Base-by-base conservation (phyloP, 106 monocot species). In the Iris macrosiphon region DNA sequence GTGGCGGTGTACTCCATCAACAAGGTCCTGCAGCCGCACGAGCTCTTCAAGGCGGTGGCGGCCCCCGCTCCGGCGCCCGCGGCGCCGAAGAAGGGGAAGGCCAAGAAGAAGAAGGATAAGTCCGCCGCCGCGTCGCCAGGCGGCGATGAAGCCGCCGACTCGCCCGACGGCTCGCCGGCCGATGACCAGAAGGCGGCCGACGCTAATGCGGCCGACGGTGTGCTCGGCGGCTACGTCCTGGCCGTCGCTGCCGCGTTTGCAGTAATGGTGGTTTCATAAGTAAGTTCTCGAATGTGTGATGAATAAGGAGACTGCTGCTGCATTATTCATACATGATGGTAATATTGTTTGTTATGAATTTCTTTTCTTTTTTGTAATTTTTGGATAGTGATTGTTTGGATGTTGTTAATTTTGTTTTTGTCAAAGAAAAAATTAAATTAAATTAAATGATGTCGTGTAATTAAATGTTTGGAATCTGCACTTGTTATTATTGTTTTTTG, bases 11-110 rank as follows among this genome's bases (percentile, higher is more conserved):
- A 75, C 38, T 37, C 43, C 1, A 44, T 75, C 27, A 52, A 75
- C 35, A 69, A 69, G 75, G 75, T 75, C 10, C 41, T 75, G 39
- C 22, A 75, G 69, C 75, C 75, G 11, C 41, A 24, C 22, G 75
- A 75, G 44, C 35, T 75, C 42, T 75, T 75, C 55, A 75, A 75
- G 69, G 33, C 41, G 21, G 54, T 4, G 23, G 57, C 45, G 1
- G 65, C 73, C 1, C 60, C 54, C 2, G 57, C 63, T 7, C 68
- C 75, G 37, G 64, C 84, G 4, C 83, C 83, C 0, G 65, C 46
- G 31, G 57, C 59, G 52, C 49, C 65, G 11, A 29, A 40, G 41
- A 4, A 46, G 26, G 16, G 17, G 23, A 45, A 45, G 45, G 37
- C 37, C 12, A 41, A 43, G 59, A 43, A 43, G 42, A 60, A 60